Conservation (phyloP, 352 stramenopile species). For the Pythium chondricola region DNA sequence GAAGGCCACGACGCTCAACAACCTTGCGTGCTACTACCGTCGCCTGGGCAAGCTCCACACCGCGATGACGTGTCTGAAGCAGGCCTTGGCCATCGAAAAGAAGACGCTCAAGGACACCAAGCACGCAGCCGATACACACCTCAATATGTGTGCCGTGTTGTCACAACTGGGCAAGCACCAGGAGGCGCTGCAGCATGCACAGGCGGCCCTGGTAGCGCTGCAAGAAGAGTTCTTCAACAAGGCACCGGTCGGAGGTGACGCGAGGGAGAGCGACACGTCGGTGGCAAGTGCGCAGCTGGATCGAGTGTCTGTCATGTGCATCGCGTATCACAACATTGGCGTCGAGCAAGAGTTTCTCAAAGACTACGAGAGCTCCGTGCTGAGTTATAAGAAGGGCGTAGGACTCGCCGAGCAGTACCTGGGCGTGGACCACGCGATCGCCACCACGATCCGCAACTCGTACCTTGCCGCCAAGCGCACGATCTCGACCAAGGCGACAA, state of each 20-base stretch:
- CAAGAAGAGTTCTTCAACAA: slow-evolving; percentile 82
- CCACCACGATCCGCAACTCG: slow-evolving; percentile 86
- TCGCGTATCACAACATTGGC: slow-evolving; percentile 94
- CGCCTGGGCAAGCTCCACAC: slow-evolving; percentile 84
- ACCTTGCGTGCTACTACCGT: slow-evolving; percentile 91
- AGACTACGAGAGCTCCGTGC: slow-evolving; percentile 72
- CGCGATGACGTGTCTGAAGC: slow-evolving; percentile 88
- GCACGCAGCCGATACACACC: slow-evolving; percentile 88
- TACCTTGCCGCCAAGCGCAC: slow-evolving; percentile 77
- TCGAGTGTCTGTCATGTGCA: slow-evolving; percentile 89
- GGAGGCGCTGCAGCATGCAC: slow-evolving; percentile 80
- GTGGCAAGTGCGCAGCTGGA: slow-evolving; percentile 37
- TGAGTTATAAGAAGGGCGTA: slow-evolving; percentile 91
- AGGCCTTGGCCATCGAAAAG: slow-evolving; percentile 84
- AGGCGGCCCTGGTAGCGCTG: slow-evolving; percentile 83
- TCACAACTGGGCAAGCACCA: slow-evolving; percentile 85
- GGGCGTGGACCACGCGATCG: slow-evolving; percentile 83
- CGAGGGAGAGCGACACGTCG: background rate
- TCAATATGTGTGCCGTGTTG: slow-evolving; percentile 92
- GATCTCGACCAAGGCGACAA: slow-evolving; percentile 18
- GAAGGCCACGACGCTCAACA: slow-evolving; percentile 90
- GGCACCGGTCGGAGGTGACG: background rate
- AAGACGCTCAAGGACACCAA: slow-evolving; percentile 48
- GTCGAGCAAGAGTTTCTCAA: slow-evolving; percentile 94
- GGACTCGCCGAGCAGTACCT: slow-evolving; percentile 87